A percentile compares a stretch with the other conserved stretches of the same genome.
Evolutionary conservation across 1,284 basidiomycete genomes (phyloP).

Genomic region (Ganoderma resinaceum): DNA sequence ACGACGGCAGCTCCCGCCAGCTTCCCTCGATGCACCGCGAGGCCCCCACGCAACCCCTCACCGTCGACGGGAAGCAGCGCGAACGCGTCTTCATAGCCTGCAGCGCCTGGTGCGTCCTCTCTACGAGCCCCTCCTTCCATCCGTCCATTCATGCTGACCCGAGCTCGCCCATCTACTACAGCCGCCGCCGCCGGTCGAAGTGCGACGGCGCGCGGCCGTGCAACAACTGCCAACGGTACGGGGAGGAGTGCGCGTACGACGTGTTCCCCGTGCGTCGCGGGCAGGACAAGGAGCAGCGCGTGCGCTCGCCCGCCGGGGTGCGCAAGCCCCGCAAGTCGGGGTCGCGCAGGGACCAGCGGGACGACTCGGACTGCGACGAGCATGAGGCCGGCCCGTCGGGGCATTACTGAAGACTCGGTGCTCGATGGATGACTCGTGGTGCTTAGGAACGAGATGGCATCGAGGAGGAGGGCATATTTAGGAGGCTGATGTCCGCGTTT

Average conservation of each 20-base stretch:
- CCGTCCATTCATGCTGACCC: neutral
- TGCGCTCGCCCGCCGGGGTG: constrained; percentile 23
- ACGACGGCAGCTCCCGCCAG: neutral
- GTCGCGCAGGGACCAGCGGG: constrained; percentile 1
- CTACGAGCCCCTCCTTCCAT: neutral
- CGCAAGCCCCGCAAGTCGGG: constrained; percentile 13
- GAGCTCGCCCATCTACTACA: neutral
- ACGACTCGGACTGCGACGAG: neutral
- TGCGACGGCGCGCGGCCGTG: constrained; percentile 38
- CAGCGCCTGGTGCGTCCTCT: constrained; percentile 20
- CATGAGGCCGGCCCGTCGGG: neutral
- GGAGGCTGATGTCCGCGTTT: neutral
- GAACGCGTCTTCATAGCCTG: constrained; percentile 28
- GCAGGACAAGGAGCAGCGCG: constrained; percentile 28
- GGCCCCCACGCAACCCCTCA: constrained; percentile 19
- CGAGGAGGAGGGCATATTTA: neutral
- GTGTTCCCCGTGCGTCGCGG: constrained; percentile 25
- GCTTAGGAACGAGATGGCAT: neutral
- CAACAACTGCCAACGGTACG: constrained; percentile 33
- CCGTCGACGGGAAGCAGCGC: constrained; percentile 27
- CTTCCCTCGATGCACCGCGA: constrained; percentile 9
- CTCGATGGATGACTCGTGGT: neutral
- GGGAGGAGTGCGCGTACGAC: constrained; percentile 23
- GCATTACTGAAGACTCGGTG: neutral
- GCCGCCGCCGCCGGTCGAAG: constrained; percentile 34